Evolutionary conservation across 176 grass and related monocot genomes (phyloP).

Genomic region (Musa beccarii): DNA sequence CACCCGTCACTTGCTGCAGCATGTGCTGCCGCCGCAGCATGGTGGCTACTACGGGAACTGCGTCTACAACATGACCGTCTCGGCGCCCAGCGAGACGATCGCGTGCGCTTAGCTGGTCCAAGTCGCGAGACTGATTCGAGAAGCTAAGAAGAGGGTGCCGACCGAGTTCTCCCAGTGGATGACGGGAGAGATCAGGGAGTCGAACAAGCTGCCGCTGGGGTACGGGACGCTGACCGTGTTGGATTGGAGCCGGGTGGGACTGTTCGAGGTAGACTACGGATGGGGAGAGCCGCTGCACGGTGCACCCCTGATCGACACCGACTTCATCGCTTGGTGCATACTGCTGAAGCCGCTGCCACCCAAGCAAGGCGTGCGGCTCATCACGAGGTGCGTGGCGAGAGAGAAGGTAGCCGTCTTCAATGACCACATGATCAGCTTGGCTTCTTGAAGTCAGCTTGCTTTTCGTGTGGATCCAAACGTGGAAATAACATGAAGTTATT

Average conservation of each 20-base stretch:
- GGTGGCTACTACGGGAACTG: slow-evolving; percentile 72
- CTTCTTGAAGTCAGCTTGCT: too few species aligned
- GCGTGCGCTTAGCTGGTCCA: slow-evolving; percentile 35
- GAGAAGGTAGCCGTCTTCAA: slow-evolving; percentile 41
- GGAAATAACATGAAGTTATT: too few species aligned
- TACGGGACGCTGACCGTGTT: slow-evolving; percentile 60
- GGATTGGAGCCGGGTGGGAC: slow-evolving; percentile 70
- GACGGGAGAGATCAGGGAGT: slow-evolving; percentile 32
- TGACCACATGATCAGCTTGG: slow-evolving; percentile 43
- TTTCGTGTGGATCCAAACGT: too few species aligned
- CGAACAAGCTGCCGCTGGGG: slow-evolving; percentile 66
- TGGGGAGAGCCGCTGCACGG: slow-evolving; percentile 59
- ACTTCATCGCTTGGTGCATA: slow-evolving; percentile 59
- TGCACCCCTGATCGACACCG: slow-evolving; percentile 57
- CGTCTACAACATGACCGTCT: slow-evolving; percentile 55
- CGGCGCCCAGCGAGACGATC: slow-evolving; percentile 22
- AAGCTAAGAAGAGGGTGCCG: slow-evolving; percentile 51
- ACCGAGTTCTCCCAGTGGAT: slow-evolving; percentile 61
- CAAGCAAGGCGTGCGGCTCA: slow-evolving; percentile 61
- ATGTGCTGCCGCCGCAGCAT: slow-evolving; percentile 26
- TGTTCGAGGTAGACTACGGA: slow-evolving; percentile 90
- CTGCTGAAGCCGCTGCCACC: slow-evolving; percentile 58
- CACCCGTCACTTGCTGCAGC: slow-evolving; percentile 56
- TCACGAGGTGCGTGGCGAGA: slow-evolving; percentile 67
- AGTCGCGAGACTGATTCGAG: slow-evolving; percentile 52